Evolutionary conservation across 768 basidiomycete genomes (phyloP), one percentile per base, ranked within the genome.

Genomic region (Amanita exitialis): DNA sequence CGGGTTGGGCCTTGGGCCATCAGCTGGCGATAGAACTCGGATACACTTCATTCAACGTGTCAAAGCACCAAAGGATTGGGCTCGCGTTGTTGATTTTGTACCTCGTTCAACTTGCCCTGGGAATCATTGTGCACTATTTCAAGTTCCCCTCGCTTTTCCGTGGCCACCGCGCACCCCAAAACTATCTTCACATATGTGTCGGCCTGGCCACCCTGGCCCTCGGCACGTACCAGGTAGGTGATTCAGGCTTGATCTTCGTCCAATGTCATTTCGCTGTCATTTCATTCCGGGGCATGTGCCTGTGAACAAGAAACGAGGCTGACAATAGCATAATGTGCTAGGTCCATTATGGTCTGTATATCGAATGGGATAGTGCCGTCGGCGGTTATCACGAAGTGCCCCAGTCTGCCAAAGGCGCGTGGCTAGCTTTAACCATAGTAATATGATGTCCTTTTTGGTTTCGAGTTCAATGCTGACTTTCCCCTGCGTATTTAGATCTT

Each of bases 141-240:
- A 83, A 83, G 59, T 58, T 68, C 47, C 67, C 65, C 4, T 54
- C 61, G 0, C 43, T 66, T 18, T 64, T 71, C 64, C 58, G 56
- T 54, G 68, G 67, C 47, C 57, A 62, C 62, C 64, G 82, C 25
- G 66, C 78, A 6, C 70, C 74, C 28, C 79, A 72, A 42, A 78
- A 76, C 57, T 82, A 78, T 62, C 49, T 76, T 25, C 81, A 83
- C 55, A 76, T 71, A 7, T 49, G 73, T 3, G 57, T 83, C 20
- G 82, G 82, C 1, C 60, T 82, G 6, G 62, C 65, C 0, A 82
- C 80, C 47, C 67, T 85, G 45, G 73, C 64, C 1, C 62, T 82
- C 20, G 77, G 79, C 2, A 73, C 72, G 27, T 79, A 71, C 52
- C 73, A 78, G 68, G 75, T 75, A 44, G 51, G 58, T 53, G 5